Conservation (phyloP, 306 rosid genomes). For the Albizia julibrissin region DNA sequence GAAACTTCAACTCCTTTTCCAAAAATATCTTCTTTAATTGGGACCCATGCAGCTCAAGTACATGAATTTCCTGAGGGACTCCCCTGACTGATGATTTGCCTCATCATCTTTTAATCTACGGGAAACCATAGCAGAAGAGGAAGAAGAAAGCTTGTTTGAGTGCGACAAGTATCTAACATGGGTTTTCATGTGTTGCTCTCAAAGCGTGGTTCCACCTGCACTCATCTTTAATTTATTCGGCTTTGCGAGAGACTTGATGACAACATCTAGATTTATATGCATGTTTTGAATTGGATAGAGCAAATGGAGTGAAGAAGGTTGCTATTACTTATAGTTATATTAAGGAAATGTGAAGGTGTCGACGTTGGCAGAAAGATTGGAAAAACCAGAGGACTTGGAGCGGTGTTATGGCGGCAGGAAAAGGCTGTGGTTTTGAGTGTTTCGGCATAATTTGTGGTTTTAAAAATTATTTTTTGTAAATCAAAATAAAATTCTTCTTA, state of each 20-base stretch:
- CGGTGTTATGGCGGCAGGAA: background rate
- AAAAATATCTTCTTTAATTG: background rate
- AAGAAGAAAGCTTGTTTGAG: constrained; percentile 44
- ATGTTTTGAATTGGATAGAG: background rate
- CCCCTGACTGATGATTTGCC: constrained; percentile 59
- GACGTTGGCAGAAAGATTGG: background rate
- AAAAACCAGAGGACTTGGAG: background rate
- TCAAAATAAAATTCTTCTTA: too few relatives aligned
- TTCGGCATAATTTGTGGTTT: too few relatives aligned
- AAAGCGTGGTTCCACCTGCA: constrained; percentile 50
- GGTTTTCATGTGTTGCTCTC: constrained; percentile 46
- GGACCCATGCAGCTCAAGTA: constrained; percentile 66
- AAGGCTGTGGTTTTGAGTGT: constrained; percentile 1
- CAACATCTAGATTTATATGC: background rate
- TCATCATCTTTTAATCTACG: constrained; percentile 41
- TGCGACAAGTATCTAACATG: constrained; percentile 38
- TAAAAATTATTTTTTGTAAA: too few relatives aligned
- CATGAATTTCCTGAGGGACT: constrained; percentile 63
- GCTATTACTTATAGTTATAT: background rate
- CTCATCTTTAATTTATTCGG: constrained; percentile 27
- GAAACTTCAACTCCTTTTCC: background rate
- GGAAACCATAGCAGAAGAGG: constrained; percentile 38
- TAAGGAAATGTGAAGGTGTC: too few relatives aligned
- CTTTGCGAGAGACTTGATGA: too few relatives aligned
- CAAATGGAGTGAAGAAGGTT: background rate